phyloP scores from a whole-genome alignment of 352 stramenopile genomes.

The Globisporangium uncinulatum region DNA sequence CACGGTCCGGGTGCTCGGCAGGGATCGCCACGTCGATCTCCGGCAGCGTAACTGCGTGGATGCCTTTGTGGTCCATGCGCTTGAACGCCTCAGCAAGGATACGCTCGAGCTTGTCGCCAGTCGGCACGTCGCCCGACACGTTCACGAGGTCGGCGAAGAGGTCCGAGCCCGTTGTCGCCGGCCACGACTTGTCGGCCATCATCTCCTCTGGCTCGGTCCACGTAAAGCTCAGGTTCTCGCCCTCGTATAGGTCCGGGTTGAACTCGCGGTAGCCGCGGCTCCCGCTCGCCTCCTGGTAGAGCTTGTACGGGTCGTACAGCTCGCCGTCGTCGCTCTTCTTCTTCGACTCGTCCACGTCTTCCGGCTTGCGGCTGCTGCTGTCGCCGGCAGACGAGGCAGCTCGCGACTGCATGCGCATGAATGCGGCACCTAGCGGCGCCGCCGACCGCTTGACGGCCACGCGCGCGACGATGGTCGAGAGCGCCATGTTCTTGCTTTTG shows the following conservation, averaged over 20 bases:
- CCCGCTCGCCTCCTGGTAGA: slow-evolving; percentile 70
- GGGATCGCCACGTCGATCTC: slow-evolving; percentile 67
- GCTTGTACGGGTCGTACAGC: slow-evolving; percentile 80
- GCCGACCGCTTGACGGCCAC: slow-evolving; percentile 26
- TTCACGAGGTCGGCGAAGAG: slow-evolving; percentile 82
- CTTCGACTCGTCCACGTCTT: slow-evolving; percentile 7
- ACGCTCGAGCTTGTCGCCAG: slow-evolving; percentile 57
- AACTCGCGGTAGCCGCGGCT: slow-evolving; percentile 74
- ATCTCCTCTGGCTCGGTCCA: slow-evolving; percentile 74
- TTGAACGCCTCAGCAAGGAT: slow-evolving; percentile 69
- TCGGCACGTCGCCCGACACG: slow-evolving; percentile 45
- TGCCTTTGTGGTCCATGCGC: slow-evolving; percentile 70
- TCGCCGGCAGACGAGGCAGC: background rate
- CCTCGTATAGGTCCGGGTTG: slow-evolving; percentile 58
- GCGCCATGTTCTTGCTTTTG: background rate
- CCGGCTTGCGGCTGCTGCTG: slow-evolving; percentile 4
- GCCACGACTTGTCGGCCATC: slow-evolving; percentile 89
- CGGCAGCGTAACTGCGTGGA: slow-evolving; percentile 66
- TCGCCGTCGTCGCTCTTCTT: slow-evolving; percentile 19
- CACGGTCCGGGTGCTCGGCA: slow-evolving; percentile 62
- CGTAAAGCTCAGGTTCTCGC: slow-evolving; percentile 46
- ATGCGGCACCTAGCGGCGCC: slow-evolving; percentile 12
- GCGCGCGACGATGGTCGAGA: slow-evolving; percentile 39
- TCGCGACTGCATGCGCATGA: slow-evolving; percentile 10
- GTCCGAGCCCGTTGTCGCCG: slow-evolving; percentile 66